Percentiles rank a stretch among this genome's conserved stretches.
Conservation (phyloP, 2,329 filamentous ascomycete genomes). For the Clonostachys solani region DNA sequence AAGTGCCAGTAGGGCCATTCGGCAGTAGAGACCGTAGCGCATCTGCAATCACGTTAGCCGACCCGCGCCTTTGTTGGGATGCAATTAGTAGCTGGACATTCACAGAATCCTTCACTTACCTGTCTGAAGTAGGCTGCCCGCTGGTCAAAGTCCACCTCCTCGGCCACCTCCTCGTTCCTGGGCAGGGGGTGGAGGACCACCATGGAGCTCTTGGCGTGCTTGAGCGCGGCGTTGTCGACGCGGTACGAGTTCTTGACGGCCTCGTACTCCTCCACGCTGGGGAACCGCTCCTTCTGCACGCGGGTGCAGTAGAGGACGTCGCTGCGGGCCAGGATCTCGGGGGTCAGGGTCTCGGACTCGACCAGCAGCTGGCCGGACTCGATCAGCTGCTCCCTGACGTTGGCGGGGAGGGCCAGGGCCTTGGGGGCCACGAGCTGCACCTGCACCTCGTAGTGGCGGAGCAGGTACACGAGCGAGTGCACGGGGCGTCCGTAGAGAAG, state of each 20-base stretch:
- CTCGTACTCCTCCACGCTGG: constrained; percentile 77
- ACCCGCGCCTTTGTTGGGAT: neutral
- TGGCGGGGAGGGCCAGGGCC: constrained; percentile 69
- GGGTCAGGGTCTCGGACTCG: constrained; percentile 75
- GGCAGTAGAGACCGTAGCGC: constrained; percentile 95
- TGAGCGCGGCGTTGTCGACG: constrained; percentile 85
- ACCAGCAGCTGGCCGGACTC: constrained; percentile 70
- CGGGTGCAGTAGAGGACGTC: constrained; percentile 97
- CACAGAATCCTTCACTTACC: constrained; percentile 53
- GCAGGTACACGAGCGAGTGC: constrained; percentile 89
- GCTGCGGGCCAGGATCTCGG: constrained; percentile 78
- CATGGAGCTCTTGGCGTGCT: constrained; percentile 88
- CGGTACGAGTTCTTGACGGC: constrained; percentile 83
- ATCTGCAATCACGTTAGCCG: constrained; percentile 53
- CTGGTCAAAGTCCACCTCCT: constrained; percentile 97
- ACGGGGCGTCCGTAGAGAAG: constrained; percentile 91
- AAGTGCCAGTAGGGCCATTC: constrained; percentile 94
- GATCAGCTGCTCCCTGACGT: constrained; percentile 69
- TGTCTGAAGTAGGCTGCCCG: constrained; percentile 98
- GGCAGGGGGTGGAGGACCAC: constrained; percentile 94
- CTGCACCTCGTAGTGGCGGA: constrained; percentile 91
- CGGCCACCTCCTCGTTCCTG: constrained; percentile 85
- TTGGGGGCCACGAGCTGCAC: constrained; percentile 88
- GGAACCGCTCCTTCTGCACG: constrained; percentile 94
- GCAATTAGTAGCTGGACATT: neutral